Percentiles rank a stretch among this genome's conserved stretches.
phyloP scores from a whole-genome alignment of 257 asterid species.

The Solanum tarijense region DNA sequence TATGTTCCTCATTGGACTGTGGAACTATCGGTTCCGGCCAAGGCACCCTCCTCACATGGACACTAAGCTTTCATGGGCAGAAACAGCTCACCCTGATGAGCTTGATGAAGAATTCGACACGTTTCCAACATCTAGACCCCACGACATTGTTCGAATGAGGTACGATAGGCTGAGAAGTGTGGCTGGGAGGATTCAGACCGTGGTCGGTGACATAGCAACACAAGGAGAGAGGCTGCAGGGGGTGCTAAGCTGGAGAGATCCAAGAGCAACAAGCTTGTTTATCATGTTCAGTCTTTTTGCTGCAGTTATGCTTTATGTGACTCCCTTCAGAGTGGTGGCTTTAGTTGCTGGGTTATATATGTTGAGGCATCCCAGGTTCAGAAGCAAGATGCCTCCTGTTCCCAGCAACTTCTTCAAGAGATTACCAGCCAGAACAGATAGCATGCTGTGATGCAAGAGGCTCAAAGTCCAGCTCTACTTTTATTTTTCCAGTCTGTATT shows the following conservation, averaged over 20 bases:
- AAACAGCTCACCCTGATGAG: conserved; percentile 53
- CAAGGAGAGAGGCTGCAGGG: conserved; percentile 67
- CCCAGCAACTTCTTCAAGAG: conserved; percentile 73
- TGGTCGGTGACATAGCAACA: conserved; percentile 64
- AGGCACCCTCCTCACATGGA: conserved; percentile 75
- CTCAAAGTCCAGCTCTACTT: background rate
- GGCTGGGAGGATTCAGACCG: conserved; percentile 72
- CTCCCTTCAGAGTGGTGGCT: conserved; percentile 40
- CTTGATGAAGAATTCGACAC: conserved; percentile 76
- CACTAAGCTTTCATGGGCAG: conserved; percentile 59
- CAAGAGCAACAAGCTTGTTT: conserved; percentile 63
- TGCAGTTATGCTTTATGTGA: conserved; percentile 42
- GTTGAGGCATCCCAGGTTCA: conserved; percentile 62
- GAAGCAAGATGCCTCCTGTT: conserved; percentile 56
- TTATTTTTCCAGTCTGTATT: background rate
- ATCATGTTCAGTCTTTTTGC: conserved; percentile 46
- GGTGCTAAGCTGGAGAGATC: conserved; percentile 70
- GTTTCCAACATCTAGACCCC: conserved; percentile 39
- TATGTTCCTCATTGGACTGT: conserved; percentile 48
- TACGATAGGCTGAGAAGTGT: conserved; percentile 64
- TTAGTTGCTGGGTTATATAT: conserved; percentile 41
- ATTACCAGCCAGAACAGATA: conserved; percentile 49
- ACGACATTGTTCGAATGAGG: conserved; percentile 48
- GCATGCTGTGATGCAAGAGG: conserved; percentile 41
- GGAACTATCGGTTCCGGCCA: conserved; percentile 57